Base-by-base conservation (phyloP, 176 grass and related monocot species). In the Puya raimondii region DNA sequence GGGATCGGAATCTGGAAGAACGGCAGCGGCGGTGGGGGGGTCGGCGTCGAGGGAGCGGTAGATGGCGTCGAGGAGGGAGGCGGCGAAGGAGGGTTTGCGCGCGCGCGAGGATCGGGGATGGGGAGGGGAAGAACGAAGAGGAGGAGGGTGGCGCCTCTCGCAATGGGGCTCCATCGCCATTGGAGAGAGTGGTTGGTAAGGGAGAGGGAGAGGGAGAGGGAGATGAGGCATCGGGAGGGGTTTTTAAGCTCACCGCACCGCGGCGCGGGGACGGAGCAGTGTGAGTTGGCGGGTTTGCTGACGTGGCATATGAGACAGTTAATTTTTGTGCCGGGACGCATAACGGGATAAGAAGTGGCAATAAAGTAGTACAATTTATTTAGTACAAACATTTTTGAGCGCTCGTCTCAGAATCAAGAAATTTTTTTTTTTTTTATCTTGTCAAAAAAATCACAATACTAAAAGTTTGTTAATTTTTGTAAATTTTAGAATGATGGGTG, bases 21-120 rank as follows among this genome's bases (percentile, higher is more conserved):
- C 10, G 13, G 56, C 20, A 9, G 15, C 21, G n/a, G 56, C 21
- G 53, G 53, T 15, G 16, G 16, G 16, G 56, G 56, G 2, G 56
- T 61, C 56, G 56, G 56, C 16, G 56, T 61, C 56, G 16, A 61
- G 14, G 56, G 56, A 61, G 56, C 56, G 56, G 56, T 61, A 61
- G 56, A 61, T 61, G n/a, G 56, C 17, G 56, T 61, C 56, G 16
- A 61, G 56, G 56, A 61, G 56, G 56, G 56, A 61, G 56, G 56
- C 16, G 56, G 56, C 16, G 56, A 61, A 61, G 56, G 56, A 61
- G 12, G 56, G 17, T 16, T 22, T 9, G 56, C 21, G 56, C 56
- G 56, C 5, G 2, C 16, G 56, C 16, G 56, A 20, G 9, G 14
- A 9, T 61, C 56, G 17, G 9, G 14, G 56, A 61, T 1, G 54